phyloP scores from a whole-genome alignment of 176 grass and related monocot genomes.

The Olyra latifolia region DNA sequence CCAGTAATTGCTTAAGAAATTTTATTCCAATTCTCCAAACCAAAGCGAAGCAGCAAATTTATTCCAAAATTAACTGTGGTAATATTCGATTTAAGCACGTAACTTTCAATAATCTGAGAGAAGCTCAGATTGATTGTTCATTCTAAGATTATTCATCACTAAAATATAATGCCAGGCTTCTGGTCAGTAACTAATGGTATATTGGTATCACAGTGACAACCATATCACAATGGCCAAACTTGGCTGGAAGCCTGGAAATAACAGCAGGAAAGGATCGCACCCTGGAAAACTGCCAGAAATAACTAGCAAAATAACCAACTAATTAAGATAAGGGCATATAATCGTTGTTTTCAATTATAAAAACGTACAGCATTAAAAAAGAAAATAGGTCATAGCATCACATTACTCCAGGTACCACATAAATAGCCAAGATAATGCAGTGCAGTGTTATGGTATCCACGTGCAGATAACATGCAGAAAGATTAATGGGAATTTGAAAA shows the following conservation, averaged over 20 bases:
- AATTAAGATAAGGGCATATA: neutral
- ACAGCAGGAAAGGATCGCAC: conserved; percentile 1
- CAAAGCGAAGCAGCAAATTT: conserved; percentile 1
- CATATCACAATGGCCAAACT: neutral
- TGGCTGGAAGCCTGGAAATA: conserved; percentile 5
- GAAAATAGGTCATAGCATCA: neutral
- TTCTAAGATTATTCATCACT: neutral
- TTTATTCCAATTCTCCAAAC: conserved; percentile 21
- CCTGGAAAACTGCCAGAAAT: neutral
- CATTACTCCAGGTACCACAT: conserved; percentile 8
- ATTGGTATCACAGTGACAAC: neutral
- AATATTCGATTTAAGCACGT: neutral
- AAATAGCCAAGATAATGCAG: conserved; percentile 12
- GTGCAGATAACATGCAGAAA: neutral
- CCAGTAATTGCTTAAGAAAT: conserved; percentile 20
- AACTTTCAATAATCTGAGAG: neutral
- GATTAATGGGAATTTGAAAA: neutral
- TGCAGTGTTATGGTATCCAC: too few species aligned
- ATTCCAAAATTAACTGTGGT: neutral
- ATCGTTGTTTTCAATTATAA: neutral
- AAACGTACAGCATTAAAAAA: conserved; percentile 4
- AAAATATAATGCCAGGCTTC: conserved; percentile 6
- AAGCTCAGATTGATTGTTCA: neutral
- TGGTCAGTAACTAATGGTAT: neutral
- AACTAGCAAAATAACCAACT: conserved; percentile 4